phyloP scores from a whole-genome alignment of 202 grass and related monocot species.

The Dendrocalamus latiflorus region DNA sequence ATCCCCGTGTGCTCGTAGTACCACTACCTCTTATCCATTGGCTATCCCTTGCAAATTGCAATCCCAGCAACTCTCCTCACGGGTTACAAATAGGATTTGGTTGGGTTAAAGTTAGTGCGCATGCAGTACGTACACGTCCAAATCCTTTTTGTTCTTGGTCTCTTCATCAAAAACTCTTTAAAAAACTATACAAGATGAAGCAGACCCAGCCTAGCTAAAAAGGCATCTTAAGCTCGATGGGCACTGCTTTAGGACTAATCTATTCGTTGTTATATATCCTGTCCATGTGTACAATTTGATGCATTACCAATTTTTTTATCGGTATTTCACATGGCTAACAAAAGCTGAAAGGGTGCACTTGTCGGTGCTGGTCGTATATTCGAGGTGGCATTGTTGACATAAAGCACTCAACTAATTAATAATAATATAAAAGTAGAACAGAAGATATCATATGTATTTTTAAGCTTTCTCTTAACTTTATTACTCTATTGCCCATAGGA shows the following conservation, averaged over 20 bases:
- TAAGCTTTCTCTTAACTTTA: too few species aligned
- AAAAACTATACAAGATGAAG: background rate
- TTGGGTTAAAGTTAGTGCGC: background rate
- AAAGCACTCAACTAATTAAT: too few species aligned
- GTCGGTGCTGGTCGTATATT: background rate
- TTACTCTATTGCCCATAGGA: too few species aligned
- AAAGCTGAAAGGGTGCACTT: background rate
- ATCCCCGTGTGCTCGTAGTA: background rate
- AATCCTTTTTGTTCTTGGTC: background rate
- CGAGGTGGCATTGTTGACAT: too few species aligned
- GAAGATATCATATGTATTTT: too few species aligned
- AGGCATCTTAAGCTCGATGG: background rate
- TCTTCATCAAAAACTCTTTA: background rate
- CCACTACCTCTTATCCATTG: background rate
- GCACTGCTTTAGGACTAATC: background rate
- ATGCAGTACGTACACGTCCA: background rate
- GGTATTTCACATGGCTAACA: slow-evolving; percentile 15
- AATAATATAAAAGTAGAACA: too few species aligned
- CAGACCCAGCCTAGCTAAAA: background rate
- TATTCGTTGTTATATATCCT: slow-evolving; percentile 6
- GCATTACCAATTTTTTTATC: background rate
- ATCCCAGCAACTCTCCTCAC: background rate
- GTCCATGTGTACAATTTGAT: slow-evolving; percentile 15
- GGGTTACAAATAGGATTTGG: background rate
- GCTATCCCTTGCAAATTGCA: background rate